Conservation (phyloP, 2,329 filamentous ascomycete species). For the Cladosporium sp. region DNA sequence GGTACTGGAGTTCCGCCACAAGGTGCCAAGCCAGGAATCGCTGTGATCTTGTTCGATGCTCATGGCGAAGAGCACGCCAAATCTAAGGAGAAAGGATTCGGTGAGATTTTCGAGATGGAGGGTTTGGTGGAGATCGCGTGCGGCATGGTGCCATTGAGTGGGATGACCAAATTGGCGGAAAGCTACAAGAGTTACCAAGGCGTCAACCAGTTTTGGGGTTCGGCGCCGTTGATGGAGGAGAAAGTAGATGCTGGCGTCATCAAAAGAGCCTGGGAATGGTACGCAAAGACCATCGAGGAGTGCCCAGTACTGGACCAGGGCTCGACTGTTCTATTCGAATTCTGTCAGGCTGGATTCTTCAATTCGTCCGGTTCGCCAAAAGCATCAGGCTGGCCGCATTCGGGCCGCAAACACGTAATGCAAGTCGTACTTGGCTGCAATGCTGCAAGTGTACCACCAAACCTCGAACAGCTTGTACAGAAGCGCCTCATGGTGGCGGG, state of each 20-base stretch:
- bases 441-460: conserved; percentile 21
- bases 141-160: conserved; percentile 25
- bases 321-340: conserved; percentile 31
- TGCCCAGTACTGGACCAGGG: conserved; percentile 26
- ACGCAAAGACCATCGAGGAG: conserved; percentile 25
- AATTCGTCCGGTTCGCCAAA: conserved; percentile 23
- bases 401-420: conserved; percentile 28
- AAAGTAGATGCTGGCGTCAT: conserved; percentile 30
- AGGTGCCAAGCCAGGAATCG: conserved; percentile 27
- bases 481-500: conserved; percentile 23
- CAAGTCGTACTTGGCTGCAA: conserved; percentile 29
- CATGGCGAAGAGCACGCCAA: conserved; percentile 36
- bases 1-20: conserved; percentile 27
- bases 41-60: conserved; percentile 35
- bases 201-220: conserved; percentile 29
- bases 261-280: conserved; percentile 33
- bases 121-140: conserved; percentile 30
- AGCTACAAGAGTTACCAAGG: conserved; percentile 27
- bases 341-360: conserved; percentile 32
- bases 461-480: conserved; percentile 25
- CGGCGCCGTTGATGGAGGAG: conserved; percentile 28
- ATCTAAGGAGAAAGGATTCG: conserved; percentile 30
- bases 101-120: conserved; percentile 31
- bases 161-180: conserved; percentile 30
- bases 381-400: conserved; percentile 32